Evolutionary conservation across 2,329 filamentous ascomycete species (phyloP), one percentile per base, ranked within the genome.

Genomic region (Clonostachys solani): DNA sequence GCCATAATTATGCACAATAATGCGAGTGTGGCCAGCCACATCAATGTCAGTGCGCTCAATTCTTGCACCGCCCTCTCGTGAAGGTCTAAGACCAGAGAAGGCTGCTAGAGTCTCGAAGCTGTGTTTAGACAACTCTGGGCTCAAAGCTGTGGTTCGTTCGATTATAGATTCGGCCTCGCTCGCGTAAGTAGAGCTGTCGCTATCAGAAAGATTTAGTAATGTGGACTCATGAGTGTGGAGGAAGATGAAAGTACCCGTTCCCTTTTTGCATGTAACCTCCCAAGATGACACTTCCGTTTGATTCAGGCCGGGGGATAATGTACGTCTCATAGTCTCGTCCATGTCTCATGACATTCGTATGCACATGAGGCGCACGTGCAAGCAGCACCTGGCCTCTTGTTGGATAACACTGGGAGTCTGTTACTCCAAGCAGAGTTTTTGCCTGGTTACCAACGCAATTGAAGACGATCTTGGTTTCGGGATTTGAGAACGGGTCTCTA

Each of bases 1-100:
- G 5, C 71, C 71, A 50, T 74, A 72, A 44, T 71, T 71, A 50
- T 71, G 68, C 5, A 72, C 62, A 12, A 68, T 42, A 1, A 50
- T 46, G 1, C 56, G 51, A 12, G 52, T 49, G 34, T 56, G 29
- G 4, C 56, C 60, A 3, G 46, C 47, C 3, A 65, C 52, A 1
- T 46, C n/a, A 8, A 62, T 19, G 6, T 54, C 44, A 43, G 72
- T 70, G 9, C 73, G 54, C 53, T 75, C 72, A 18, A 75, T 67
- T 3, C 71, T 66, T 36, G 62, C 65, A 33, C 69, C 64, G 13
- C 74, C 73, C 42, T 65, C 57, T 2, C 65, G 61, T 2, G 63
- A 68, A 3, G 64, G 65, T 12, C 65, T 52, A 5, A 64, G 53
- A 6, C 65, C 62, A 0, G 63, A 52, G 16, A 63, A 57, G 1